phyloP scores from a whole-genome alignment of 352 stramenopile species.

The Phytophthora quininea region DNA sequence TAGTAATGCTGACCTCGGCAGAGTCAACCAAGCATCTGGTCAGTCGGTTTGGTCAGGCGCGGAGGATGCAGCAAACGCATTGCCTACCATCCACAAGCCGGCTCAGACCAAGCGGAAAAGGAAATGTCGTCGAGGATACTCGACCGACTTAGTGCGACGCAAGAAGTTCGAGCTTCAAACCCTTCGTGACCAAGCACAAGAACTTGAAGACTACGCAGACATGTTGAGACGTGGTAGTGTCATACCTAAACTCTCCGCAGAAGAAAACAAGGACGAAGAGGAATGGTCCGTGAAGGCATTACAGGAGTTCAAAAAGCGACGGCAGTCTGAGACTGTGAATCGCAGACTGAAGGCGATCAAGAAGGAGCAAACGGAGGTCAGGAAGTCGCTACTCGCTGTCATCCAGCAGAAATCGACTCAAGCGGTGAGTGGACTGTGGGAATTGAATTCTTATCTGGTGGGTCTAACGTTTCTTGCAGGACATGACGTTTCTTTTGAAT shows the following conservation, averaged over 20 bases:
- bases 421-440: slow-evolving; percentile 1
- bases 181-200: slow-evolving; percentile 6
- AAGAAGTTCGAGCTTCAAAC: slow-evolving; percentile 13
- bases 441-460: not conserved
- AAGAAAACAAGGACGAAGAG: not conserved
- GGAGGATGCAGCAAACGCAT: not conserved
- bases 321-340: not conserved
- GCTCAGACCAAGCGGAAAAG: not conserved
- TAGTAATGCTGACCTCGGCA: not conserved
- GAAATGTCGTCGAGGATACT: slow-evolving; percentile 13
- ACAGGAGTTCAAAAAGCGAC: slow-evolving; percentile 1
- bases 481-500: slow-evolving; percentile 3
- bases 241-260: not conserved
- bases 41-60: too few relatives aligned
- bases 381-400: slow-evolving; percentile 3
- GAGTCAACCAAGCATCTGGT: too few relatives aligned
- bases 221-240: not conserved
- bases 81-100: not conserved
- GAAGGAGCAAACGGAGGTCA: not conserved
- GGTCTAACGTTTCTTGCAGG: slow-evolving; percentile 6
- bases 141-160: slow-evolving; percentile 9
- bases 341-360: not conserved
- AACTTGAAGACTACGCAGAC: slow-evolving; percentile 9
- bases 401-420: slow-evolving; percentile 5
- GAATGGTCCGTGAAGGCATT: not conserved